A percentile compares a stretch with the other conserved stretches of the same genome.
phyloP scores from a whole-genome alignment of 768 basidiomycete species.

The Melanogaster broomeanus region DNA sequence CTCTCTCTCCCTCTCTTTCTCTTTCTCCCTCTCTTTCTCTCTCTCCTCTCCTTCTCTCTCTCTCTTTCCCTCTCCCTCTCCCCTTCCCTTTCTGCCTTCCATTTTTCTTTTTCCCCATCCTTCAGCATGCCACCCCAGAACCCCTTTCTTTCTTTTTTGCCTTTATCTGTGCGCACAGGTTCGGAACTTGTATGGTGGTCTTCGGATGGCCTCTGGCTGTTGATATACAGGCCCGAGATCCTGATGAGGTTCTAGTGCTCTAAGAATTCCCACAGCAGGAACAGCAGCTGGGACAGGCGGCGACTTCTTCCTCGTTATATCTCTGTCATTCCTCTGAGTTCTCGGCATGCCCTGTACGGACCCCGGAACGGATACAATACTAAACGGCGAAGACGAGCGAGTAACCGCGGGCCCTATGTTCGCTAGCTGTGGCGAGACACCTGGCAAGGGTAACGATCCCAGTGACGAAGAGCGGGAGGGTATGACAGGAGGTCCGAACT shows the following conservation, averaged over 20 bases:
- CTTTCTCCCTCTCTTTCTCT: constrained; percentile 37
- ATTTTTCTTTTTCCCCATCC: constrained; percentile 37
- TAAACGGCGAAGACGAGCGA: constrained; percentile 51
- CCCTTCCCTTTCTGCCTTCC: constrained; percentile 29
- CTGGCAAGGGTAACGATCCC: constrained; percentile 44
- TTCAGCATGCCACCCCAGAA: constrained; percentile 51
- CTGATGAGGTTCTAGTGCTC: constrained; percentile 59
- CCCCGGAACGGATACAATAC: constrained; percentile 28
- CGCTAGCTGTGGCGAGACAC: constrained; percentile 40
- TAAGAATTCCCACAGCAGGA: constrained; percentile 55
- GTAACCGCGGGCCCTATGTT: constrained; percentile 21
- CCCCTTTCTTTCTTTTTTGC: constrained; percentile 53
- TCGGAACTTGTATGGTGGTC: constrained; percentile 29
- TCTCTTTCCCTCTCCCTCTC: constrained; percentile 43
- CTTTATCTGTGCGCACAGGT: constrained; percentile 34
- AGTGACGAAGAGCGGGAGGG: constrained; percentile 56
- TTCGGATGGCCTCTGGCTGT: constrained; percentile 29
- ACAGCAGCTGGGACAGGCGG: constrained; percentile 31
- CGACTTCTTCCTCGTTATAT: constrained; percentile 28
- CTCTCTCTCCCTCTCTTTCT: constrained; percentile 30
- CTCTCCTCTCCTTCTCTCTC: constrained; percentile 29
- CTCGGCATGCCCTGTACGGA: constrained; percentile 16
- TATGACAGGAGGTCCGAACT: constrained; percentile 28
- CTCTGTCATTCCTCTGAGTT: constrained; percentile 20
- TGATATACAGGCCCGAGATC: constrained; percentile 14